phyloP scores from a whole-genome alignment of 352 stramenopile species.

The Phytophthora multivora region DNA sequence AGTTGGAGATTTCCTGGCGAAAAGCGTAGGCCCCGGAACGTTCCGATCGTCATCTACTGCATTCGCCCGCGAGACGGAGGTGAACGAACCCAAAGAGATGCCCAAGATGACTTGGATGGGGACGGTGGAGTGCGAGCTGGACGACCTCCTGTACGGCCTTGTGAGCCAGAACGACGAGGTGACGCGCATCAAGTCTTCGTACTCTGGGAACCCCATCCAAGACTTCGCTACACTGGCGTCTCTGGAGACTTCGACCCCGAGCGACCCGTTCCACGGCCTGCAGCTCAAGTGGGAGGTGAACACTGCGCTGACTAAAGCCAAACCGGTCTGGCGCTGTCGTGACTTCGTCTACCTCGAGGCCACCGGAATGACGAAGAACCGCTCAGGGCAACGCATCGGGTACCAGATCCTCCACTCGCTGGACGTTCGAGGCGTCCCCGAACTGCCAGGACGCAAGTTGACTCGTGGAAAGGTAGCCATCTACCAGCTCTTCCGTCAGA shows the following conservation, averaged over 20 bases:
- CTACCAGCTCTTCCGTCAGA: slow-evolving; percentile 43
- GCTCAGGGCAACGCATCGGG: slow-evolving; percentile 35
- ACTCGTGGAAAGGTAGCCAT: slow-evolving; percentile 29
- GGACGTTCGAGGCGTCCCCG: slow-evolving; percentile 39
- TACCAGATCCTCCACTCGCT: slow-evolving; percentile 58
- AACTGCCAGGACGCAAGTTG: slow-evolving; percentile 38
- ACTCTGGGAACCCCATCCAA: slow-evolving; percentile 28
- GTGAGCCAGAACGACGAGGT: slow-evolving; percentile 38
- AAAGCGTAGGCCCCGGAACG: slow-evolving; percentile 10
- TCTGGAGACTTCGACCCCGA: slow-evolving; percentile 17
- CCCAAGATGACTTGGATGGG: slow-evolving; percentile 39
- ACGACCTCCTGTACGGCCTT: slow-evolving; percentile 45
- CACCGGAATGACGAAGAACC: slow-evolving; percentile 35
- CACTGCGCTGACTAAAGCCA: slow-evolving; percentile 21
- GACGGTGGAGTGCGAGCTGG: slow-evolving; percentile 30
- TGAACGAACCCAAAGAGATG: slow-evolving; percentile 9
- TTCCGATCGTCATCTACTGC: slow-evolving; percentile 4
- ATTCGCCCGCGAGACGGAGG: slow-evolving; percentile 1
- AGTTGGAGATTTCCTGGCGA: slow-evolving; percentile 15
- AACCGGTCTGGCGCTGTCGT: slow-evolving; percentile 37
- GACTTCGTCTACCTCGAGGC: slow-evolving; percentile 56
- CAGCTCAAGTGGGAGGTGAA: slow-evolving; percentile 40
- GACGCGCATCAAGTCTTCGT: slow-evolving; percentile 35
- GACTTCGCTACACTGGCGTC: slow-evolving; percentile 34
- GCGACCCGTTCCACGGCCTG: slow-evolving; percentile 31